phyloP scores from a whole-genome alignment of 257 asterid species.

The Primulina eburnea region DNA sequence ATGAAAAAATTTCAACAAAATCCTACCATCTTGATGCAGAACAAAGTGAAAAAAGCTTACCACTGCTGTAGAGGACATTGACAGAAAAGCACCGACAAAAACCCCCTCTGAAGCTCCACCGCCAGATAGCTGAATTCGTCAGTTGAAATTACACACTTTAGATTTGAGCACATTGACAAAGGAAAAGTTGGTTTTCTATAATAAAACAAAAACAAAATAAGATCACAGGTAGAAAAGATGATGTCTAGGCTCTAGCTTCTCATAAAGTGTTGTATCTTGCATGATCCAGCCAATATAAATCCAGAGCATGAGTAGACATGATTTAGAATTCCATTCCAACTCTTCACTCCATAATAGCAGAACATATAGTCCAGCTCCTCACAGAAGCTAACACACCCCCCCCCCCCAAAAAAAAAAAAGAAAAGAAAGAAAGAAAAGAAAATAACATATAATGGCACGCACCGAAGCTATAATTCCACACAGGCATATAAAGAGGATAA shows the following conservation, averaged over 20 bases:
- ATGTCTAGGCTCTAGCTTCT: not conserved
- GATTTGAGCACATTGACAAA: slow-evolving; percentile 18
- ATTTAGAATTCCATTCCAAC: no score
- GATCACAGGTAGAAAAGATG: no score
- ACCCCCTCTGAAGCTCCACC: slow-evolving; percentile 95
- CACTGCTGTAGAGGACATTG: slow-evolving; percentile 99
- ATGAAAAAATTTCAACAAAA: not conserved
- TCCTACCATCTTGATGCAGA: slow-evolving; percentile 17
- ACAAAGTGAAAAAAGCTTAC: slow-evolving; percentile 43
- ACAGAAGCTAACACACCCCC: not conserved
- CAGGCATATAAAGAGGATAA: slow-evolving; percentile 88
- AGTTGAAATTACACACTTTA: slow-evolving; percentile 21
- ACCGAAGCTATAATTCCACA: slow-evolving; percentile 93
- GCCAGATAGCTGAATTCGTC: slow-evolving; percentile 76
- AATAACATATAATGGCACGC: slow-evolving; percentile 30
- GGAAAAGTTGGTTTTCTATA: not conserved
- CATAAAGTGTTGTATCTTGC: not conserved
- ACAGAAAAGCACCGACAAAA: slow-evolving; percentile 90
- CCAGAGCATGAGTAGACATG: no score
- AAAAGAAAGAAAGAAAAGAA: no score
- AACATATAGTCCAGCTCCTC: not conserved
- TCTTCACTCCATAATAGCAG: no score
- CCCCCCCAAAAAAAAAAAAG: not conserved
- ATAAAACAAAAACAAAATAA: no score
- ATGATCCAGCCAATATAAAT: no score